Base-by-base conservation (phyloP, 2,329 filamentous ascomycete genomes). In the Colletotrichum magnum region DNA sequence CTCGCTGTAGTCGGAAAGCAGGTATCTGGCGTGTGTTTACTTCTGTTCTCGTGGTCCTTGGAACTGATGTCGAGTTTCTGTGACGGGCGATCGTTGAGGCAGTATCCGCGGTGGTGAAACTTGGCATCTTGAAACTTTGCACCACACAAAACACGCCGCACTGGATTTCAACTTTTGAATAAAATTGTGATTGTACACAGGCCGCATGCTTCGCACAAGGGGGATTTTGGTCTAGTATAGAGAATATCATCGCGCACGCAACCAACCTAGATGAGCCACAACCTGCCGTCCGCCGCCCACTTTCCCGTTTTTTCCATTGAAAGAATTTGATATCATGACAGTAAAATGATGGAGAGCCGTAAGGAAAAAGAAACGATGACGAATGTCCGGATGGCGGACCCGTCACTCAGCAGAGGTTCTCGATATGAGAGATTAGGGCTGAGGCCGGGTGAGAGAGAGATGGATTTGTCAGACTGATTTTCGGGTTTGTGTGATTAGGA, bases 271-370 rank as follows among this genome's bases (percentile, higher is more conserved):
- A 47, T 32, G 28, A 21, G 9, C 10, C 16, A 54, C 50, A 50
- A 32, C 59, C 12, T 32, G 32, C 24, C 56, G 6, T 48, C 32
- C 51, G 45, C 50, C 45, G 43, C 28, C 50, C 54, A 32, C 18
- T 39, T 18, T 21, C 24, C 61, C 32, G 28, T 32, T 36, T 6
- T 52, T 53, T 65, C 51, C 52, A 56, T 36, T 41, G 28, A 60
- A 47, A 26, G 51, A 54, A 26, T 18, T 67, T 69, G 67, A 69
- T 69, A 69, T 69, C 63, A 67, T 69, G 45, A 43, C 63, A 28
- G 28, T 56, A 56, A 61, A 12, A 57, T 28, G 16, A 64, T 28
- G 16, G 58, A 57, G 15, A 43, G 39, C 52, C 43, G 13, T 13
- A 53, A 18, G 18, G 39, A 54, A 39, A 32, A 39, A 18, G 47